phyloP scores from a whole-genome alignment of 139 green algal genomes.

The Dunaliella primolecta region DNA sequence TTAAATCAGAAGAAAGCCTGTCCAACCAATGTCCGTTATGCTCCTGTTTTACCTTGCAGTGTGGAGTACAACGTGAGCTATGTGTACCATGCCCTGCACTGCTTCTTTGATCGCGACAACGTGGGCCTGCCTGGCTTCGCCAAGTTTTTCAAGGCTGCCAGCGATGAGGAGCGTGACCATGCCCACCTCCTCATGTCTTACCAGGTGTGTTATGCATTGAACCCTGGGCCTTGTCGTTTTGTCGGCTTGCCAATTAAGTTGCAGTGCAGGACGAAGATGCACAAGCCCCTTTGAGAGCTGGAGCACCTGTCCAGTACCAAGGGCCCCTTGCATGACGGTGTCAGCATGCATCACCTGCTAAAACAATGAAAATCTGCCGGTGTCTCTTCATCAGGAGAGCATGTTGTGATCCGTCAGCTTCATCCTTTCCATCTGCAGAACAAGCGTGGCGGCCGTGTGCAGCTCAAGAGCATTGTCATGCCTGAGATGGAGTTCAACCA shows the following conservation, averaged over 20 bases:
- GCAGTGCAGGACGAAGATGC: no score
- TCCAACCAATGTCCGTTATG: no score
- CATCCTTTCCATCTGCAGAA: constrained; percentile 76
- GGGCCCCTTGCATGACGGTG: no score
- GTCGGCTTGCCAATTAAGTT: no score
- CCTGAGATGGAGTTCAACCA: constrained; percentile 78
- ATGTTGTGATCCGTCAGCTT: no score
- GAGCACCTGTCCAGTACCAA: no score
- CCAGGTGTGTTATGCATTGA: not conserved
- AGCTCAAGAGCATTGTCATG: constrained; percentile 76
- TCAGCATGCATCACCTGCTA: no score
- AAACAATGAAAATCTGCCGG: no score
- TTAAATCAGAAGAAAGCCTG: not conserved
- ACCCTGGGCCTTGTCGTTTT: no score
- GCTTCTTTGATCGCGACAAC: constrained; percentile 96
- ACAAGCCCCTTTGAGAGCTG: no score
- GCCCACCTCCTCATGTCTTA: constrained; percentile 87
- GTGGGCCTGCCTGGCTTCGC: constrained; percentile 90
- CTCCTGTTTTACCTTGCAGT: no score
- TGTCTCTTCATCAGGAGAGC: no score
- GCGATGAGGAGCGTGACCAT: constrained; percentile 84
- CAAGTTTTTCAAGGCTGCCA: constrained; percentile 57
- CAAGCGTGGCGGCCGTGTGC: constrained; percentile 82
- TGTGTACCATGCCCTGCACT: constrained; percentile 90
- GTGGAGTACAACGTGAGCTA: constrained; percentile 91